Conservation (phyloP, 495 filamentous ascomycete species). For the Neurospora intermedia region DNA sequence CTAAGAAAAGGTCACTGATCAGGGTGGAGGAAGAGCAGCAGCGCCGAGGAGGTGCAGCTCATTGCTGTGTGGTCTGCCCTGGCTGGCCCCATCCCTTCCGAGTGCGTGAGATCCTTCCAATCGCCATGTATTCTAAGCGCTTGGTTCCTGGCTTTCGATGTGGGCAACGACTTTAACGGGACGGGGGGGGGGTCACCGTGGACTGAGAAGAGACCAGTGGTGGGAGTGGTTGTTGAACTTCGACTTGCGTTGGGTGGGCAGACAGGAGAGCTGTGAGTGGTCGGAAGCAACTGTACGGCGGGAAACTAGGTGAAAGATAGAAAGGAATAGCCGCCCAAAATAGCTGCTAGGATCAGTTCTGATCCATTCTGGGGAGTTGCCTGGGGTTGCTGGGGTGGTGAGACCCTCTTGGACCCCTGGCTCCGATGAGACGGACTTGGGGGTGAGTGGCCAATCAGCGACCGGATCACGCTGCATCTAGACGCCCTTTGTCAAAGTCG, state of each 20-base stretch:
- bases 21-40: background rate
- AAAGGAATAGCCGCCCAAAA: conserved; percentile 18
- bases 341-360: conserved; percentile 7
- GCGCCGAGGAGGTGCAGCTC: background rate
- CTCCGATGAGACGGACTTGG: conserved; percentile 3
- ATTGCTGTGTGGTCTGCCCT: background rate
- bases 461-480: conserved; percentile 21
- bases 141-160: background rate
- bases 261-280: conserved; percentile 10
- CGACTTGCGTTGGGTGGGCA: background rate
- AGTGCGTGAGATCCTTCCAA: background rate
- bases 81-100: background rate
- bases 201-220: background rate
- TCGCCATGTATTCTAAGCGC: background rate
- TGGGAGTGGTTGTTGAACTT: background rate
- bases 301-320: conserved; percentile 1
- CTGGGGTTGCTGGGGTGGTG: background rate
- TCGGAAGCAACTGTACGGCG: conserved; percentile 4
- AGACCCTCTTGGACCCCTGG: background rate
- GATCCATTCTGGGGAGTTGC: background rate
- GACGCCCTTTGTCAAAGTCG: conserved; percentile 11
- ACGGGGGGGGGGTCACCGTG: background rate
- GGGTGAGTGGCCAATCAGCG: conserved; percentile 12
- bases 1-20: background rate
- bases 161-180: background rate